A percentile compares a stretch with the other conserved stretches of the same genome.
Conservation (phyloP, 352 stramenopile species). For the Elongisporangium prolatum region DNA sequence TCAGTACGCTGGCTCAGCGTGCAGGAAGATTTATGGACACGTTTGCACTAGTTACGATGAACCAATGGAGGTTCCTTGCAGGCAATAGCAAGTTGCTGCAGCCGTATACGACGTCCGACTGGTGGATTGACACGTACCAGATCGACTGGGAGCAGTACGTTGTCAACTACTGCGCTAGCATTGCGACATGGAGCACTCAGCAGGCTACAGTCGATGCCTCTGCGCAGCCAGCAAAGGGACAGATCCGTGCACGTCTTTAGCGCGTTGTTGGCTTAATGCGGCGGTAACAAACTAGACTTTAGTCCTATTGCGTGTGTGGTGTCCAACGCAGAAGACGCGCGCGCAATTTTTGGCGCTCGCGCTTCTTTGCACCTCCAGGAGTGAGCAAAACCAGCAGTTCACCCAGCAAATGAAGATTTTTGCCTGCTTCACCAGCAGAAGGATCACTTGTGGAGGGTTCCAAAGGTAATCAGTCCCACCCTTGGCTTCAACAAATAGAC, state of each 20-base stretch:
- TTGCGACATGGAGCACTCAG: too few relatives aligned
- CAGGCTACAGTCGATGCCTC: too few relatives aligned
- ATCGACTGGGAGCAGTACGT: slow-evolving; percentile 86
- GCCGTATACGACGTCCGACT: slow-evolving; percentile 25
- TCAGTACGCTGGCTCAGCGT: slow-evolving; percentile 75
- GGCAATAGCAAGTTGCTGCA: slow-evolving; percentile 40
- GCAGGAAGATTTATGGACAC: slow-evolving; percentile 68
- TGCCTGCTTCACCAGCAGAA: too few relatives aligned
- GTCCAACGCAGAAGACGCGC: too few relatives aligned
- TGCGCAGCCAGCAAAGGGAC: too few relatives aligned
- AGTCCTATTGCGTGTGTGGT: too few relatives aligned
- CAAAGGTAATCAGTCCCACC: neutral
- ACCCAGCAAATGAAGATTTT: too few relatives aligned
- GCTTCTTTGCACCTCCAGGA: neutral
- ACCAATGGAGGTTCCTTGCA: slow-evolving; percentile 75
- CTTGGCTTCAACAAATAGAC: neutral
- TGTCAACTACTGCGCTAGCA: slow-evolving; percentile 75
- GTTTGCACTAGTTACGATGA: slow-evolving; percentile 85
- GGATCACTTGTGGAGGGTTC: too few relatives aligned
- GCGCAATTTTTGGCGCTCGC: neutral
- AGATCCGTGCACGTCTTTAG: too few relatives aligned
- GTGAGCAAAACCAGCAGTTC: neutral
- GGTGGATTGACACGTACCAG: slow-evolving; percentile 68
- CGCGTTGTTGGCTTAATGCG: too few relatives aligned
- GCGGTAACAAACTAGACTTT: too few relatives aligned